Evolutionary conservation across 2,329 filamentous ascomycete species (phyloP).

Genomic region (Ustulina deusta): DNA sequence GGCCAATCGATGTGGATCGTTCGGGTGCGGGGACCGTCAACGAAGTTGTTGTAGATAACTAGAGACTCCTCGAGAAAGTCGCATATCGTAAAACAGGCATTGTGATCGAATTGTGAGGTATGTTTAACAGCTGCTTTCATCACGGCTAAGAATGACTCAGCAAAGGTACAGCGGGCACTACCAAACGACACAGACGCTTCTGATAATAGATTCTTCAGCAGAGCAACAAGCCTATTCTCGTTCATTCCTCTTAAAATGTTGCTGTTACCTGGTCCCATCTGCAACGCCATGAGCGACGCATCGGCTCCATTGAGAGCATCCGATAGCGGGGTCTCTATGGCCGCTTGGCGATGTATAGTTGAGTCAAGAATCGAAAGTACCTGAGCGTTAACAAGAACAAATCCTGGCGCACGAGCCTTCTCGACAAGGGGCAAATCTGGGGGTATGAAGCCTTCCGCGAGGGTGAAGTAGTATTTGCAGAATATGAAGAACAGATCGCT

Average conservation of each 20-base stretch:
- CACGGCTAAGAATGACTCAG: conserved; percentile 77
- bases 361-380: conserved; percentile 82
- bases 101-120: conserved; percentile 84
- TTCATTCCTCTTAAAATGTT: conserved; percentile 85
- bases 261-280: conserved; percentile 66
- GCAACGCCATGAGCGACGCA: conserved; percentile 72
- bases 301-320: conserved; percentile 69
- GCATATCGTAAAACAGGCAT: conserved; percentile 88
- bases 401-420: conserved; percentile 76
- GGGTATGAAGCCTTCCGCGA: conserved; percentile 79
- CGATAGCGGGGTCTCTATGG: conserved; percentile 60
- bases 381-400: conserved; percentile 85
- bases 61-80: conserved; percentile 89
- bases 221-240: conserved; percentile 86
- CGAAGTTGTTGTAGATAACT: conserved; percentile 67
- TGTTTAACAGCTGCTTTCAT: conserved; percentile 79
- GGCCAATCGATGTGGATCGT: conserved; percentile 75
- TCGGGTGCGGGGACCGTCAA: conserved; percentile 54
- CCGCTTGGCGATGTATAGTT: conserved; percentile 81
- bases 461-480: conserved; percentile 85
- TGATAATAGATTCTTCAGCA: conserved; percentile 82
- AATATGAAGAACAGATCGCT: conserved; percentile 94
- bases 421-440: conserved; percentile 63
- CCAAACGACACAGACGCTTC: conserved; percentile 56
- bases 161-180: conserved; percentile 75